Evolutionary conservation across 495 filamentous ascomycete species (phyloP), one percentile per base, ranked within the genome.

Genomic region (Hyaloscypha finlandica): DNA sequence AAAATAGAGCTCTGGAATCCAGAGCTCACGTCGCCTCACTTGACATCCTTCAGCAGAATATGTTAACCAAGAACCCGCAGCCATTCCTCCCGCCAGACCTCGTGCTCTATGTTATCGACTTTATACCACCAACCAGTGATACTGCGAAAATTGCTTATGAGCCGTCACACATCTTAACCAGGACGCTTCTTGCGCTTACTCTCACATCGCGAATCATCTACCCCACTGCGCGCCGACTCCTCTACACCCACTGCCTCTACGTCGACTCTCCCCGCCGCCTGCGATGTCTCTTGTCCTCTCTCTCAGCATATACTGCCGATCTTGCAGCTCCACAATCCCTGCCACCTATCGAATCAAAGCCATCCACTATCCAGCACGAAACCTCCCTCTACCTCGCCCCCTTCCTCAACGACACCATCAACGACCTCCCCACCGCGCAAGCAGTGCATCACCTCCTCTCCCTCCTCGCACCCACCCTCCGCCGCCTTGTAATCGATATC

Each of bases 181-280:
- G 59, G 9, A 74, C 76, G 14, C 68, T 77, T 1, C 62, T 75
- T 30, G 72, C 69, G 55, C 55, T 76, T 42, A 70, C 70, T n/a
- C 59, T 64, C 25, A 72, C 70, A 4, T 73, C 70, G 48, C 67
- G 65, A 39, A 60, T 68, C 20, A 73, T 70, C 8, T 68, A 71
- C 45, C 63, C 59, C 51, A 56, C 57, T n/a, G 73, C 76, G 2
- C 65, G 32, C 19, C 65, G 58, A 20, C 70, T 73, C 8, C 71
- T 78, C 8, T 64, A 73, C 29, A 67, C 65, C 19, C 68, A 73
- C 55, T 78, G 76, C 64, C 61, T 75, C 14, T 65, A 74, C 42
- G 67, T 78, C 16, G 59, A 77, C 42, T 63, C 65, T 25, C 45
- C 39, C 0, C 4, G 48, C 16, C 62, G 59, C 14, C 59, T 75